Evolutionary conservation across 1,284 basidiomycete species (phyloP).

Genomic region (Meira nashicola): DNA sequence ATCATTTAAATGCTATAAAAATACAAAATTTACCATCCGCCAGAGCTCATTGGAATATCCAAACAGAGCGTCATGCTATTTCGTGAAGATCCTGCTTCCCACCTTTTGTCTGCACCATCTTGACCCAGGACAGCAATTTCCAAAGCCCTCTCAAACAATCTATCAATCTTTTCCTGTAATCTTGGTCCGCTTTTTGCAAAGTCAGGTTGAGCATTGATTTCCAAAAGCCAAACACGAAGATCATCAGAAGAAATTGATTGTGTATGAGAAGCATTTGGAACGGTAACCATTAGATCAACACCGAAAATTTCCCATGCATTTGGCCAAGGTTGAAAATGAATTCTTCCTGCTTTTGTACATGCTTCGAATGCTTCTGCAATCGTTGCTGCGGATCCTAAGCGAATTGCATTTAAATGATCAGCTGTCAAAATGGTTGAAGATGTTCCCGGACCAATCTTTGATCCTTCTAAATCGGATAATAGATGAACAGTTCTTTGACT

Average conservation of each 20-base stretch:
- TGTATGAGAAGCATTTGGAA: neutral
- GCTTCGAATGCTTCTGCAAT: slow-evolving; percentile 80
- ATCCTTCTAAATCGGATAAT: slow-evolving; percentile 69
- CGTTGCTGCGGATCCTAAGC: slow-evolving; percentile 43
- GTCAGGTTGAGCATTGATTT: slow-evolving; percentile 92
- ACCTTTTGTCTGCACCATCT: neutral
- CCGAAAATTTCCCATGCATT: slow-evolving; percentile 96
- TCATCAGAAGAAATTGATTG: neutral
- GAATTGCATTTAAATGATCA: slow-evolving; percentile 19
- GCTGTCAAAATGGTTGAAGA: neutral
- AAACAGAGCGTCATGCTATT: slow-evolving; percentile 7
- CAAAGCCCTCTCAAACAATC: slow-evolving; percentile 62
- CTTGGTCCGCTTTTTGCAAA: slow-evolving; percentile 87
- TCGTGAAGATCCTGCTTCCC: neutral
- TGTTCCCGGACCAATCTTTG: slow-evolving; percentile 55
- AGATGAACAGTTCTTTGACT: slow-evolving; percentile 59
- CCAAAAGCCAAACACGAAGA: slow-evolving; percentile 65
- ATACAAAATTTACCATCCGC: slow-evolving; percentile 1
- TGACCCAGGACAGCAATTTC: slow-evolving; percentile 33
- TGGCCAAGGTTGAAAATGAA: slow-evolving; percentile 80
- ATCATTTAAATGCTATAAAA: too few relatives aligned
- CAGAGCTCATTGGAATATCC: slow-evolving; percentile 1
- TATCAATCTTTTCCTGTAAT: slow-evolving; percentile 71
- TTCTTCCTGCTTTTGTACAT: slow-evolving; percentile 67
- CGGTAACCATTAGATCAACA: slow-evolving; percentile 67